A percentile compares a stretch with the other conserved stretches of the same genome.
phyloP scores from a whole-genome alignment of 2,329 filamentous ascomycete species.

The Colletotrichum chlorophyti region DNA sequence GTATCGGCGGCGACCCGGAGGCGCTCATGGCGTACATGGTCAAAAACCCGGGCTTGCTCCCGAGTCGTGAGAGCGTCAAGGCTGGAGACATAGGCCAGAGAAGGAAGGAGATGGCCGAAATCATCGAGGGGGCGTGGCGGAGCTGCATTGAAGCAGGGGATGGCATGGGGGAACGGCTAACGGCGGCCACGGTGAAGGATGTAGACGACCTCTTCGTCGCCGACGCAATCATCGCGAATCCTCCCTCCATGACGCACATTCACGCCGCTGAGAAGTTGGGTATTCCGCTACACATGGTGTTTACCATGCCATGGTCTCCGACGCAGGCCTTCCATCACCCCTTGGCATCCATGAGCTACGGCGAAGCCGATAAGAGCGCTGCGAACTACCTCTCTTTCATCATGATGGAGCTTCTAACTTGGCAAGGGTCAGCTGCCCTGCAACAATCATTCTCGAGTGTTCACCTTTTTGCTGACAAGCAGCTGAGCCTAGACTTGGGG shows the following conservation, averaged over 20 bases:
- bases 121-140: constrained; percentile 44
- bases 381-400: constrained; percentile 74
- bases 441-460: background rate
- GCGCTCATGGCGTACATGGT: constrained; percentile 53
- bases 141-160: constrained; percentile 45
- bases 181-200: constrained; percentile 34
- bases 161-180: constrained; percentile 36
- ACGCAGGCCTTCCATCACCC: constrained; percentile 75
- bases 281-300: constrained; percentile 58
- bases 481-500: constrained; percentile 58
- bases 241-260: constrained; percentile 58
- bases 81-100: constrained; percentile 44
- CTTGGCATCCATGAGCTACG: constrained; percentile 63
- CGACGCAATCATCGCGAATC: constrained; percentile 61
- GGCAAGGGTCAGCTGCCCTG: constrained; percentile 64
- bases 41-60: constrained; percentile 46
- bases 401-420: constrained; percentile 75
- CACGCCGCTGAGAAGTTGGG: constrained; percentile 57
- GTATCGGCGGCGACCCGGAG: constrained; percentile 62
- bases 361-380: constrained; percentile 65
- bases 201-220: constrained; percentile 54
- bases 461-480: background rate
- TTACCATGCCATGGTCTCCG: constrained; percentile 75
- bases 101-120: constrained; percentile 44
- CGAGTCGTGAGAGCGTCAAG: constrained; percentile 41